Conservation (phyloP, 768 basidiomycete species). For the Crucibulum laeve region DNA sequence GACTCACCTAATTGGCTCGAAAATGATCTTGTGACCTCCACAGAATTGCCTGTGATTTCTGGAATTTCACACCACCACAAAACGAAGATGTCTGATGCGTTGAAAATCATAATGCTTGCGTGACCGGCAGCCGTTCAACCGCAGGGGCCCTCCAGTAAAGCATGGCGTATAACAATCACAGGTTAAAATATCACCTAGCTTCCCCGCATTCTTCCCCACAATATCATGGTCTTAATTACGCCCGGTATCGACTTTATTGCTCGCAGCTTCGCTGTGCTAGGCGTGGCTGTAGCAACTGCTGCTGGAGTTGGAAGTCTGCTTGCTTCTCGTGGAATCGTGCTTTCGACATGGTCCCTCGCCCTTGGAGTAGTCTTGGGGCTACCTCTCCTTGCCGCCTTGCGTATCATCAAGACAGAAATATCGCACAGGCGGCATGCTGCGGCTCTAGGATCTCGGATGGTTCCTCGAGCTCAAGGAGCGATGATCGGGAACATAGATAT, state of each 20-base stretch:
- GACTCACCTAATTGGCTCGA: too few species aligned
- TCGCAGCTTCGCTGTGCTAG: constrained; percentile 14
- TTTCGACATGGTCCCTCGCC: constrained; percentile 33
- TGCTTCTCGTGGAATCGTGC: constrained; percentile 10
- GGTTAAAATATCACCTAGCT: too few species aligned
- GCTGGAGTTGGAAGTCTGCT: constrained; percentile 9
- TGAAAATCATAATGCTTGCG: too few species aligned
- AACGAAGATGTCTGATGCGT: too few species aligned
- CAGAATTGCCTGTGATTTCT: too few species aligned
- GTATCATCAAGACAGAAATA: constrained; percentile 22
- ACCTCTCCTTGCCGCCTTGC: constrained; percentile 26
- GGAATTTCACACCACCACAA: too few species aligned
- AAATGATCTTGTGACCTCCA: too few species aligned
- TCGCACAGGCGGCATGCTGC: constrained; percentile 33
- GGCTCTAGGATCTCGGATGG: constrained; percentile 39
- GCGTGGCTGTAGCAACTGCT: constrained; percentile 8
- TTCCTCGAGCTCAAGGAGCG: constrained; percentile 32
- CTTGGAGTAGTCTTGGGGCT: constrained; percentile 24
- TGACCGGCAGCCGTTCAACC: too few species aligned
- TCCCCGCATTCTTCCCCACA: too few species aligned
- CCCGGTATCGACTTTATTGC: constrained; percentile 31
- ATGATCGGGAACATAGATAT: constrained; percentile 42
- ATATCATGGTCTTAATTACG: constrained; percentile 24
- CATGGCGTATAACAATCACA: too few species aligned
- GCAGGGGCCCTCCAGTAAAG: too few species aligned